Evolutionary conservation across 257 asterid genomes (phyloP), one percentile per base, ranked within the genome.

Genomic region (Scutellaria barbata): DNA sequence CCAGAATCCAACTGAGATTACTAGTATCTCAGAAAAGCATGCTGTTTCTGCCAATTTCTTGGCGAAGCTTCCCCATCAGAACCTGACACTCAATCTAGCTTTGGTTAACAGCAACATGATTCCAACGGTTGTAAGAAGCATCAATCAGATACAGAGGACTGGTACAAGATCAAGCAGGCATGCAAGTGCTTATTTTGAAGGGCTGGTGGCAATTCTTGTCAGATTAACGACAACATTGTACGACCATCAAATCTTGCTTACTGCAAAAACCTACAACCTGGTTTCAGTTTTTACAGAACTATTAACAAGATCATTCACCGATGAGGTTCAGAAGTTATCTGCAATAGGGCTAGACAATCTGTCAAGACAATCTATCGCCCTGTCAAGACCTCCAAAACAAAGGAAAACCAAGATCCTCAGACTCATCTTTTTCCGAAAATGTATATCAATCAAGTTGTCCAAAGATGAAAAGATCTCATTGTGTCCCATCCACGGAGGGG

Each of bases 61-160:
- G 73, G 87, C 93, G 12, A 89, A 89, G 68, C 95, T 91, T 74
- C 97, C 97, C 37, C 95, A 85, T 76, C 91, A 89, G 20, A 89
- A 87, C 72, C 80, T 89, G 51, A 74, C 88, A 2, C 88, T 89
- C 58, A 91, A 91, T 77, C 80, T 85, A 12, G 89, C 93, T 48
- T 76, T 91, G 89, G 82, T 89, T 41, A 85, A 85, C 51, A 74
- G 72, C 20, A 78, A 78, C 76, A 65, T 68, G 2, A 35, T 91
- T 48, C 81, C 84, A 0, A 80, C 66, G 48, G 77, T 89, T 57
- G 69, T 83, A 22, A 80, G 65, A 79, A 81, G 75, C 66, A 84
- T 91, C 35, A 72, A 46, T 51, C 85, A 87, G 79, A 81, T 87
- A 73, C 90, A 82, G 68, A 80, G 57, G 47, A 68, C 76, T 6